Conservation (phyloP, 1,139 yeast genomes). For the Taiozyma sp. region DNA sequence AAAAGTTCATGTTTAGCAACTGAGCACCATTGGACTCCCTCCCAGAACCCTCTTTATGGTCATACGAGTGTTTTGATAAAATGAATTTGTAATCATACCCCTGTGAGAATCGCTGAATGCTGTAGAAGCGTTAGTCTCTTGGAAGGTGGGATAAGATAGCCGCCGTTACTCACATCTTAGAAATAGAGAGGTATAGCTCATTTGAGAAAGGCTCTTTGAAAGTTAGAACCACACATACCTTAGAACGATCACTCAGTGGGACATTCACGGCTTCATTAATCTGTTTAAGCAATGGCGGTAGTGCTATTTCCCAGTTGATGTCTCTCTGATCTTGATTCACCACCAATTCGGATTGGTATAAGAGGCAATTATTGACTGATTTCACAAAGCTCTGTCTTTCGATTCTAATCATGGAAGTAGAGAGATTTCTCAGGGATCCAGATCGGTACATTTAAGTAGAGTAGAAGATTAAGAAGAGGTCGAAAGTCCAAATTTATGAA, state of each 20-base stretch:
- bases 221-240: not conserved
- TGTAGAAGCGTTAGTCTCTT: not conserved
- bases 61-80: not conserved
- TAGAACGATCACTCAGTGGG: not conserved
- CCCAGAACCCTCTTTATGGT: not conserved
- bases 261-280: not conserved
- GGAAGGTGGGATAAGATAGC: not conserved
- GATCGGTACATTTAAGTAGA: not conserved
- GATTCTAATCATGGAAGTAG: not conserved
- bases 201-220: not conserved
- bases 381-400: not conserved
- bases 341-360: not conserved
- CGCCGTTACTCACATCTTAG: not conserved
- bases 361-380: not conserved
- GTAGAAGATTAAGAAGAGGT: too few relatives aligned
- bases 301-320: not conserved
- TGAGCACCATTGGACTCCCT: not conserved
- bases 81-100: not conserved
- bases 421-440: not conserved
- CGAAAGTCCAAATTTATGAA: not conserved
- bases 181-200: not conserved
- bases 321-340: not conserved
- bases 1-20: not conserved
- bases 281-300: not conserved
- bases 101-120: not conserved